Conservation (phyloP, 495 filamentous ascomycete species). For the Baudoinia panamericana region DNA sequence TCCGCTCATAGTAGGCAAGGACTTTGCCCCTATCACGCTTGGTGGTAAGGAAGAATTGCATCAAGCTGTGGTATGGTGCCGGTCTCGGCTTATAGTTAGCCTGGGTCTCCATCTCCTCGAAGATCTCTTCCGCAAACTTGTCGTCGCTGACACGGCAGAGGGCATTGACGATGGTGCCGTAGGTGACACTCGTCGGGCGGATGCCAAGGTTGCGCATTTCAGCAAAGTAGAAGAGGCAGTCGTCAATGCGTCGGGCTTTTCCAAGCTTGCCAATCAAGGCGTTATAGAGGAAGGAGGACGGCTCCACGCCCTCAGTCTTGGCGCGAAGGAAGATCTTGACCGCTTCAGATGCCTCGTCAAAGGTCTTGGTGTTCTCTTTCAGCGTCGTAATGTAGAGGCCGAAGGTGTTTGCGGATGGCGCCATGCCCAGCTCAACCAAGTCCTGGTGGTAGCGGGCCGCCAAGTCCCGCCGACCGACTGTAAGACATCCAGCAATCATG, state of each 20-base stretch:
- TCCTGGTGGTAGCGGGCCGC: constrained; percentile 84
- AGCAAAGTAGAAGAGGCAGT: constrained; percentile 92
- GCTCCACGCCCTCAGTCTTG: constrained; percentile 85
- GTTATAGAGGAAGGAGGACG: constrained; percentile 94
- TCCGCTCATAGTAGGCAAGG: constrained; percentile 88
- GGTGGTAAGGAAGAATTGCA: constrained; percentile 97
- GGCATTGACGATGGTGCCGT: constrained; percentile 95
- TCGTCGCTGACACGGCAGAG: constrained; percentile 95
- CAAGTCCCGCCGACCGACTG: constrained; percentile 59
- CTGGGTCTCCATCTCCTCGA: constrained; percentile 98
- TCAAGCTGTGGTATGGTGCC: constrained; percentile 96
- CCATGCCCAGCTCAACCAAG: constrained; percentile 69
- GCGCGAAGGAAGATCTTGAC: constrained; percentile 94
- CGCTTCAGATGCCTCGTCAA: constrained; percentile 91
- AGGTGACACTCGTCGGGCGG: constrained; percentile 92
- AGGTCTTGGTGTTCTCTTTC: constrained; percentile 91
- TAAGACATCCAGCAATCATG: constrained; percentile 89
- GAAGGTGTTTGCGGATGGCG: constrained; percentile 93
- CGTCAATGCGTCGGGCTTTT: constrained; percentile 92
- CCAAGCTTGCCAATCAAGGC: constrained; percentile 96
- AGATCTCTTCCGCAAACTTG: constrained; percentile 92
- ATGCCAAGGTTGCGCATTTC: constrained; percentile 92
- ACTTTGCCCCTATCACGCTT: constrained; percentile 92
- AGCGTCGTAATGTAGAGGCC: constrained; percentile 96
- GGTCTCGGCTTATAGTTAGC: constrained; percentile 96